Evolutionary conservation across 108 stramenopile genomes (phyloP), one percentile per base, ranked within the genome.

Genomic region (Nitzschia putrida): DNA sequence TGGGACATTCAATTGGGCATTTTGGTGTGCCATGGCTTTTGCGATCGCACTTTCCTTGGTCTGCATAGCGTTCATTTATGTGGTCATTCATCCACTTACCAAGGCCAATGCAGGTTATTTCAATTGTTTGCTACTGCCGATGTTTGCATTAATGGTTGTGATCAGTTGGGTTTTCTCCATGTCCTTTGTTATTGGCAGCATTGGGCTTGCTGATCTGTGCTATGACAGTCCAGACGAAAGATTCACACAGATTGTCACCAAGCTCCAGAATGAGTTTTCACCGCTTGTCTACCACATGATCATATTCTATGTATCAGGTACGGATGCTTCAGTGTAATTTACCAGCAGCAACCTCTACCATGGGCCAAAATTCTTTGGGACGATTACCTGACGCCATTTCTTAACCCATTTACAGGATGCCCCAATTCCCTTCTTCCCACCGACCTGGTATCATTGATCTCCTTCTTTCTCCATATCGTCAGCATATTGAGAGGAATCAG

Each of bases 261-360:
- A 20, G 37, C 14, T 60, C 2, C 16, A 60, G 38, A 18, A 37
- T 6, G 21, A 40, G 12, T 41, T 60, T 60, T 41, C 59, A 2
- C 39, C 34, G 2, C 14, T 60, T 40, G 40, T 60, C 29, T 41
- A 40, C 38, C 16, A 40, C n/a, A 22, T 40, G n/a, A 23, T 41
- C 34, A 14, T 60, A 14, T 60, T 41, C 21, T 60, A 60, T 60
- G 39, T 60, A 24, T 55, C 54, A 40, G 40, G 59, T 41, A 60
- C 59, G 59, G 14, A 49, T 49, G 29, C 29, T 34, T 4, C 29
- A 34, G 49, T 50, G n/a, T n/a, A 1, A 3, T 10, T 10, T 45
- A 14, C 44, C 14, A 45, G 44, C 44, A 45, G 44, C 10, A 45
- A 14, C 10, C 44, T 14, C 44, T 45, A 14, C 14, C 14, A 45